phyloP scores from a whole-genome alignment of 345 rosid species.

The Raphanus sativus region DNA sequence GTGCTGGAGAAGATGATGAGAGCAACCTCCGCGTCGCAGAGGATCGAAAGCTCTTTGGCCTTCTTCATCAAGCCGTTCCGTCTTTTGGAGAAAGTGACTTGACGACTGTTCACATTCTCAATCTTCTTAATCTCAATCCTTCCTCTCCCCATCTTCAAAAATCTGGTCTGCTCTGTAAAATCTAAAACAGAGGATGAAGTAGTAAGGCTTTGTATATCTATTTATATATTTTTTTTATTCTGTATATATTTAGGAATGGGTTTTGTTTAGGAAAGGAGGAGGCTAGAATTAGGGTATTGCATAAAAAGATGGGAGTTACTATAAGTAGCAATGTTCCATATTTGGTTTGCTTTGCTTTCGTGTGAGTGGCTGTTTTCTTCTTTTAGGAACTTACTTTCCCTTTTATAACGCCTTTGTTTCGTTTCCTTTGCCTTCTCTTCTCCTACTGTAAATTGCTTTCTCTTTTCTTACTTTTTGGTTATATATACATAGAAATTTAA shows the following conservation, averaged over 20 bases:
- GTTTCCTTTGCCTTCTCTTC: constrained; percentile 3
- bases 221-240: background rate
- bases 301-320: constrained; percentile 34
- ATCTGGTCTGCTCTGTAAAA: constrained; percentile 15
- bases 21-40: constrained; percentile 95
- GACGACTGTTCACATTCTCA: constrained; percentile 94
- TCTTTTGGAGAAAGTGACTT: constrained; percentile 94
- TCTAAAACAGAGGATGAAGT: background rate
- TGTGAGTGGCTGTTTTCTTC: constrained; percentile 36
- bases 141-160: constrained; percentile 73
- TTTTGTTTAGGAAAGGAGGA: constrained; percentile 32
- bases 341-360: constrained; percentile 40
- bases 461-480: background rate
- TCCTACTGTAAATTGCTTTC: background rate
- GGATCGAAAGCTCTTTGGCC: constrained; percentile 80
- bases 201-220: background rate
- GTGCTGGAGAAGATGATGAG: constrained; percentile 85
- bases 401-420: constrained; percentile 29
- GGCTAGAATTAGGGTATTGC: constrained; percentile 36
- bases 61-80: constrained; percentile 83
- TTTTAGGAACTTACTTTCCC: constrained; percentile 22
- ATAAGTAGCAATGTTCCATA: constrained; percentile 40
- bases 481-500: background rate
- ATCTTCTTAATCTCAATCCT: constrained; percentile 91
- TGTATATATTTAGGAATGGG: constrained; percentile 10